Evolutionary conservation across 2,329 filamentous ascomycete genomes (phyloP).

Genomic region (Passalora sequoiae): DNA sequence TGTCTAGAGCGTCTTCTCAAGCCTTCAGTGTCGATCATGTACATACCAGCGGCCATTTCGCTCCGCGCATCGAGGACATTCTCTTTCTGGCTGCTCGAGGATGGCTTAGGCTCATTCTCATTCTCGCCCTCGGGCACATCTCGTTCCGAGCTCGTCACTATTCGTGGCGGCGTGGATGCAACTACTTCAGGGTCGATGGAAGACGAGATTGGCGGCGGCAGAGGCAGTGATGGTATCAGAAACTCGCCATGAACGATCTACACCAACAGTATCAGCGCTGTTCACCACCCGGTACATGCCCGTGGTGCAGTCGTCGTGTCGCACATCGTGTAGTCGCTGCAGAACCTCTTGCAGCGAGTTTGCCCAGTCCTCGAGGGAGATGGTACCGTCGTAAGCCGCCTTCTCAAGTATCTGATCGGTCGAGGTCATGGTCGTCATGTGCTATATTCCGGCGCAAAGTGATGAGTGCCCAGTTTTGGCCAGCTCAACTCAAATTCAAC

Average conservation of each 20-base stretch:
- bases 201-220: slow-evolving; percentile 44
- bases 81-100: slow-evolving; percentile 59
- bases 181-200: slow-evolving; percentile 35
- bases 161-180: slow-evolving; percentile 30
- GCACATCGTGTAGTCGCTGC: slow-evolving; percentile 4
- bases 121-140: slow-evolving; percentile 22
- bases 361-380: slow-evolving; percentile 48
- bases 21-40: neutral
- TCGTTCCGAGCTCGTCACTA: slow-evolving; percentile 31
- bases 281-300: no score
- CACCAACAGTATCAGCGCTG: no score
- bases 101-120: slow-evolving; percentile 16
- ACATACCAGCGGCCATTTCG: slow-evolving; percentile 29
- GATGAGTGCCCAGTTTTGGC: neutral
- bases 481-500: neutral
- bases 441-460: slow-evolving; percentile 22
- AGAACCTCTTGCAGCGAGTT: slow-evolving; percentile 23
- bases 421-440: slow-evolving; percentile 24
- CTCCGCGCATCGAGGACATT: slow-evolving; percentile 47
- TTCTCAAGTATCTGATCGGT: slow-evolving; percentile 50
- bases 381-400: slow-evolving; percentile 54
- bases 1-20: neutral
- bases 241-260: slow-evolving; percentile 72
- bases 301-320: neutral
- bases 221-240: slow-evolving; percentile 58